Evolutionary conservation across 2,329 filamentous ascomycete species (phyloP).

Genomic region (Phialophora tarda): DNA sequence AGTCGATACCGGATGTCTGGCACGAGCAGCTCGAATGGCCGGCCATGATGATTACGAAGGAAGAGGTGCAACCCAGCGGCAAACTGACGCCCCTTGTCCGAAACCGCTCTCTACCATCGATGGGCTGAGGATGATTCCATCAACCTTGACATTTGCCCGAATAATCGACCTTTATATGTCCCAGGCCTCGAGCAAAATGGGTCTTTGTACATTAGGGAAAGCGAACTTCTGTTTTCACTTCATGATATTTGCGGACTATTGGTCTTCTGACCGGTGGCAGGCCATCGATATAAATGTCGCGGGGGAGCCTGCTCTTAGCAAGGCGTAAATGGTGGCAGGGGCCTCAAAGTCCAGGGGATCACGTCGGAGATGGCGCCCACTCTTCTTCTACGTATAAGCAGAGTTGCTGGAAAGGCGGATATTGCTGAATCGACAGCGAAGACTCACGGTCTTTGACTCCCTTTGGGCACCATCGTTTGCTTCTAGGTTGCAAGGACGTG

Average conservation of each 20-base stretch:
- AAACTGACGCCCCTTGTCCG: not conserved
- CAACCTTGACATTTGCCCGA: not conserved
- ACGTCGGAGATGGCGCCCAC: not conserved
- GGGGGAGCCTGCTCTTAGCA: not conserved
- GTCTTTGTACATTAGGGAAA: not conserved
- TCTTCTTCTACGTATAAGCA: not conserved
- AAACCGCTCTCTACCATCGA: not conserved
- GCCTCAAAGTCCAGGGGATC: not conserved
- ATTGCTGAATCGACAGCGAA: not conserved
- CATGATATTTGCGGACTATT: not conserved
- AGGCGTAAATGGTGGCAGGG: no score
- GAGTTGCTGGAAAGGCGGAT: not conserved
- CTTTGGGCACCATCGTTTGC: not conserved
- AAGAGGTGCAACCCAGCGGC: slow-evolving; percentile 1
- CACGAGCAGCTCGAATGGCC: slow-evolving; percentile 42
- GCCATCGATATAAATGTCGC: not conserved
- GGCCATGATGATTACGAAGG: slow-evolving; percentile 13
- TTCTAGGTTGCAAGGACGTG: not conserved
- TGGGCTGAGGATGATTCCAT: not conserved
- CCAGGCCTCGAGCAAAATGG: not conserved
- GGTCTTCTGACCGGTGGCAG: not conserved
- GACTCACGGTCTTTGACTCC: not conserved
- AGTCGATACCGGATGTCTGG: slow-evolving; percentile 41
- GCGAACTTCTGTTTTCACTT: not conserved
- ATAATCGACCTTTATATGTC: not conserved